Evolutionary conservation across 306 rosid species (phyloP).

Genomic region (Calophaca sinica): DNA sequence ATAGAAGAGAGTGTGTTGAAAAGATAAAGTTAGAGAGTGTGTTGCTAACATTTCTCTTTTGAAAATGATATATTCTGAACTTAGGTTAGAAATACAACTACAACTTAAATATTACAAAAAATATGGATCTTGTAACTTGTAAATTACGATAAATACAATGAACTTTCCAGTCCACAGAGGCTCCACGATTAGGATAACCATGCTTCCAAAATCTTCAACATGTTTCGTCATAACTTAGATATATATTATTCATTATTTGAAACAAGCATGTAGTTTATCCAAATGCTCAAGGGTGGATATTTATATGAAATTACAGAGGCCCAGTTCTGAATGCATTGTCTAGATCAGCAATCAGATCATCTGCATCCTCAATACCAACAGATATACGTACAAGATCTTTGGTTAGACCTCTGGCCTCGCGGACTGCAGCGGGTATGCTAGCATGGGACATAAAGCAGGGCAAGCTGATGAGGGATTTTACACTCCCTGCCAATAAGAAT

Average conservation of each 20-base stretch:
- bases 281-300: constrained; percentile 1
- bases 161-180: not conserved
- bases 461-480: constrained; percentile 89
- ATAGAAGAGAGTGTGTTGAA: no score
- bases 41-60: no score
- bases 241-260: not conserved
- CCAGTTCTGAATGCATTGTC: constrained; percentile 74
- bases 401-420: constrained; percentile 81
- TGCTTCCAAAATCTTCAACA: constrained; percentile 4
- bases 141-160: not conserved
- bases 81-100: not conserved
- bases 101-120: not conserved
- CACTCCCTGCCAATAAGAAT: constrained; percentile 69
- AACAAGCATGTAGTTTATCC: constrained; percentile 5
- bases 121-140: not conserved
- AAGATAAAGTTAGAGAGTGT: no score
- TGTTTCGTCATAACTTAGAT: not conserved
- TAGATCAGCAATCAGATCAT: constrained; percentile 78
- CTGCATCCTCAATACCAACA: constrained; percentile 86
- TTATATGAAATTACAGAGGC: constrained; percentile 47
- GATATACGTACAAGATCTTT: constrained; percentile 77
- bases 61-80: no score
- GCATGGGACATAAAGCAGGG: constrained; percentile 75
- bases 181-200: constrained; percentile 2
- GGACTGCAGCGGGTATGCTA: constrained; percentile 78